Evolutionary conservation across 768 basidiomycete species (phyloP), one percentile per base, ranked within the genome.

Genomic region (Tubosaeta brunneosetosa): DNA sequence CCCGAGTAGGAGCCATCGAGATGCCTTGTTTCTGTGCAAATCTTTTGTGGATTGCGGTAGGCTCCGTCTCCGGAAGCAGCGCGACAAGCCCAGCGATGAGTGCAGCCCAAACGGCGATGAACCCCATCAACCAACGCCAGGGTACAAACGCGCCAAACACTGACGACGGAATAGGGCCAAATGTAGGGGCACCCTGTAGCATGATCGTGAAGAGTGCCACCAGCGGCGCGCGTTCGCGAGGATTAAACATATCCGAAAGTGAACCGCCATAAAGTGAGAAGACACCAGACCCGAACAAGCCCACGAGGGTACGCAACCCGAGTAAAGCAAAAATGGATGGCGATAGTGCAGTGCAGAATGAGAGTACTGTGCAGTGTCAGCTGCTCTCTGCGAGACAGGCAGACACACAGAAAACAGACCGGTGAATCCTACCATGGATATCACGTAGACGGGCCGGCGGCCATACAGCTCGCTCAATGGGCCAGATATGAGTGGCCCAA

Each of bases 221-320:
- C 17, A 67, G 55, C 16, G 66, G 61, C 0, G 59, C 66, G 13
- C 66, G 66, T 47, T 67, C 66, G 12, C 50, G 59, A 19, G 66
- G 63, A 29, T 55, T 55, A 27, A 67, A 67, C 59, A 67, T 63
- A 16, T 67, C 66, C 31, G 66, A 59, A 37, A 67, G 56, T 13
- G 66, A 65, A 19, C 66, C 66, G 3, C 66, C 66, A 36, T 67
- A 67, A n/a, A 67, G 54, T 2, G 66, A 59, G 51, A 67, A 67
- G 41, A 65, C 58, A 10, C 52, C 61, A 0, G 66, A 61, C 1
- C 66, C 65, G 7, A 66, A 16, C 5, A 66, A 31, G 9, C 66
- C 66, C 1, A 61, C 58, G 11, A 67, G 48, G 16, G 49, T 33
- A 16, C 66, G 66, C 17, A 48, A 63, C 9, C 14, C 33, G 4